phyloP scores from a whole-genome alignment of 441 rosid genomes.

The Gossypium davidsonii region DNA sequence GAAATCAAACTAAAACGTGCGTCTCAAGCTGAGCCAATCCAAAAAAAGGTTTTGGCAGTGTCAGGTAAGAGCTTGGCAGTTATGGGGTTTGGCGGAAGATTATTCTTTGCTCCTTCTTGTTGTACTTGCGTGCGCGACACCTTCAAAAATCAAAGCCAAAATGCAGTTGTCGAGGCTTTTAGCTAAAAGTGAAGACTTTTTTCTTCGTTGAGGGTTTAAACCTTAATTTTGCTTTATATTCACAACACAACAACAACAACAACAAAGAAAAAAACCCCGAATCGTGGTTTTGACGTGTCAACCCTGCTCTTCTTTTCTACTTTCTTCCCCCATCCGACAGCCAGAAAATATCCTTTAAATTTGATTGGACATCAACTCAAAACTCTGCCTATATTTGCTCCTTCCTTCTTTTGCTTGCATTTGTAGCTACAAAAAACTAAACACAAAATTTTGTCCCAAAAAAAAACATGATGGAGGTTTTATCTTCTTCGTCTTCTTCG shows the following conservation, averaged over 20 bases:
- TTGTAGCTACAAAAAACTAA: neutral
- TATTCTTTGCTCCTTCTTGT: neutral
- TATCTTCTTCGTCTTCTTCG: slow-evolving; percentile 53
- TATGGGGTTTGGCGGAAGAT: neutral
- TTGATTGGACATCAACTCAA: neutral
- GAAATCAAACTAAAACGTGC: neutral
- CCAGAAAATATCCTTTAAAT: slow-evolving; percentile 5
- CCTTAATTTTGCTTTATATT: neutral
- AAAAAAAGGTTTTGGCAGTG: neutral
- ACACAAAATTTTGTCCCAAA: neutral
- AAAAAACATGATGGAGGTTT: slow-evolving; percentile 40
- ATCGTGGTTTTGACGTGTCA: neutral
- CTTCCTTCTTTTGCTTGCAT: neutral
- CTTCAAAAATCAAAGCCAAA: slow-evolving; percentile 4
- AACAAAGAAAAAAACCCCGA: neutral
- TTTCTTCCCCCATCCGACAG: neutral
- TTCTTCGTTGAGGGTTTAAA: neutral
- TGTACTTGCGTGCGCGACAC: slow-evolving; percentile 35
- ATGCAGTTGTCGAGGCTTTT: neutral
- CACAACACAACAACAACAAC: neutral
- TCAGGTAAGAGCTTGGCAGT: neutral
- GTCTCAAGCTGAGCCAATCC: neutral
- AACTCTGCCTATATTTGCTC: neutral
- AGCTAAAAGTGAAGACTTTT: neutral
- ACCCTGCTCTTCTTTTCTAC: neutral